Percentiles rank a stretch among this genome's conserved stretches.
Evolutionary conservation across 257 asterid genomes (phyloP).

Genomic region (Hygrophila difformis): DNA sequence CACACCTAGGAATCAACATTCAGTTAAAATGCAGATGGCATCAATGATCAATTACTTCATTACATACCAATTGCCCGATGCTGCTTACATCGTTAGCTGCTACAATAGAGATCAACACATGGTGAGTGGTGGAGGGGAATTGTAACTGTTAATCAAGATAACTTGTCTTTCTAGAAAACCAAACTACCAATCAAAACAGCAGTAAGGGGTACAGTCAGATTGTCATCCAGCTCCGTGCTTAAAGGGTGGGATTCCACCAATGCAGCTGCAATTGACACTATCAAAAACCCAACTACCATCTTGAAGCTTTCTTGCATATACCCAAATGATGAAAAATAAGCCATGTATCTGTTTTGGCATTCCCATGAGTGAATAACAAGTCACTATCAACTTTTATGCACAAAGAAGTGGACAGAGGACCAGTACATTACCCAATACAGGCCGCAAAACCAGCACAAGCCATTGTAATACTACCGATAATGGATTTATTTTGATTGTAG

Average conservation of each 20-base stretch:
- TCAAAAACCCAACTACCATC: slow-evolving; percentile 52
- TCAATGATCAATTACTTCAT: too few species aligned
- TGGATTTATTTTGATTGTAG: slow-evolving; percentile 65
- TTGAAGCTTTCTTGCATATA: slow-evolving; percentile 48
- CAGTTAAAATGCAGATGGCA: too few species aligned
- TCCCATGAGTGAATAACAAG: slow-evolving; percentile 14
- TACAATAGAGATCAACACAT: too few species aligned
- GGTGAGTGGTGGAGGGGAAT: too few species aligned
- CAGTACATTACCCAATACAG: slow-evolving; percentile 59
- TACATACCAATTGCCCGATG: too few species aligned
- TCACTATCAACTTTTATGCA: neutral
- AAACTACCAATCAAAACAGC: slow-evolving; percentile 56
- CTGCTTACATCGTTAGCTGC: too few species aligned
- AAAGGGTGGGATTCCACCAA: slow-evolving; percentile 88
- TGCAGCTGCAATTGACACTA: slow-evolving; percentile 60
- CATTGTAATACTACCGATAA: slow-evolving; percentile 69
- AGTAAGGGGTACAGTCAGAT: slow-evolving; percentile 76
- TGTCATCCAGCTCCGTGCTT: slow-evolving; percentile 79
- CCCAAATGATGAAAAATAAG: slow-evolving; percentile 72
- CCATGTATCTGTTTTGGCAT: slow-evolving; percentile 59
- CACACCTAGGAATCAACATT: too few species aligned
- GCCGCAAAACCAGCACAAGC: slow-evolving; percentile 73
- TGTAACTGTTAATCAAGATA: too few species aligned
- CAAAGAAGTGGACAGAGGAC: slow-evolving; percentile 1
- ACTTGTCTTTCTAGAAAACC: slow-evolving; percentile 21